Conservation (phyloP, 257 asterid genomes). For the Solanum rostratum region DNA sequence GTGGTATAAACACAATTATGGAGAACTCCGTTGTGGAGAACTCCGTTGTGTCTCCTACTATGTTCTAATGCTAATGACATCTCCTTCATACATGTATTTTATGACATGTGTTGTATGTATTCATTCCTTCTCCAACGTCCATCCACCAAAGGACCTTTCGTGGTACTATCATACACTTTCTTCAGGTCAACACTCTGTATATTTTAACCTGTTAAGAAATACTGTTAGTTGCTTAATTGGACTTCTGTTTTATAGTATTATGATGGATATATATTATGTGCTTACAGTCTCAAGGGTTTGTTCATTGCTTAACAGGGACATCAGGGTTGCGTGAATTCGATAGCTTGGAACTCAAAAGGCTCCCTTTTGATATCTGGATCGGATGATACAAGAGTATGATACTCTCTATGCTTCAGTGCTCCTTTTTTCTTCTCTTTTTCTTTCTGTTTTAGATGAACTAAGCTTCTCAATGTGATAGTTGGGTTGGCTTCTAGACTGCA, state of each 20-base stretch:
- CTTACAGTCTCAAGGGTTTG: conserved; percentile 2
- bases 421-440: neutral
- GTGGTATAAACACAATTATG: neutral
- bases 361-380: conserved; percentile 92
- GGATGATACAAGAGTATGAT: conserved; percentile 84
- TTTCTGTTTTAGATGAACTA: neutral
- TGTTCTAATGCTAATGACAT: neutral
- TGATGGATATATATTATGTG: neutral
- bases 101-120: neutral
- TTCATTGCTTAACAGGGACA: conserved; percentile 60
- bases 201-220: neutral
- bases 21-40: neutral
- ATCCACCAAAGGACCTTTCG: neutral
- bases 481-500: neutral
- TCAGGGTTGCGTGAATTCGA: conserved; percentile 82
- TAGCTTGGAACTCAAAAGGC: conserved; percentile 91
- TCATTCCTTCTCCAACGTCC: neutral
- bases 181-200: neutral
- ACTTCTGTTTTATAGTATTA: neutral
- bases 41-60: neutral
- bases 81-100: neutral
- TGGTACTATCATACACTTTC: neutral
- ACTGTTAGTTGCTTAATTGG: neutral
- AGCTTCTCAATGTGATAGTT: neutral
- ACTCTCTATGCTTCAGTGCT: neutral